Percentiles rank a stretch among this genome's conserved stretches.
Conservation (phyloP, 2,329 filamentous ascomycete species). For the Orbilia blumenaviensis region DNA sequence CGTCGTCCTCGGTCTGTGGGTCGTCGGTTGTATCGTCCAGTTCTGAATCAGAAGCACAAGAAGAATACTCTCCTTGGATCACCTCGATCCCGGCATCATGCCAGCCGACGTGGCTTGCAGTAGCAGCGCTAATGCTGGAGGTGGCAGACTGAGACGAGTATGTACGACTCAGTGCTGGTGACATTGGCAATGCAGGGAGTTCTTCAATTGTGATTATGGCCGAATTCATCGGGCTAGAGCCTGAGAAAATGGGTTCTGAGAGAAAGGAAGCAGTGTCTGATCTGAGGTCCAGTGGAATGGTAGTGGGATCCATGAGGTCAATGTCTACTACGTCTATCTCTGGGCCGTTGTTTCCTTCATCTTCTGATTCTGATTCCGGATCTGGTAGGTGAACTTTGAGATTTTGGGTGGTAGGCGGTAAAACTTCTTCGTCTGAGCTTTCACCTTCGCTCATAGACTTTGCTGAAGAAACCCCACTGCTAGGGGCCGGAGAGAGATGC, state of each 20-base stretch:
- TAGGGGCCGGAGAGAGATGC: constrained; percentile 49
- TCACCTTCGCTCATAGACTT: constrained; percentile 48
- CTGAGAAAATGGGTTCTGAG: constrained; percentile 30
- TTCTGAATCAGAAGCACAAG: constrained; percentile 42
- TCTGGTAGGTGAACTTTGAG: constrained; percentile 47
- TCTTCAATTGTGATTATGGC: constrained; percentile 48
- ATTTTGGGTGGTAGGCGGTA: constrained; percentile 32
- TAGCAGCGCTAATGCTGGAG: constrained; percentile 14
- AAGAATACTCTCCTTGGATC: constrained; percentile 52
- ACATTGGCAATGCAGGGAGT: constrained; percentile 46
- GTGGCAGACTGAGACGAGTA: constrained; percentile 24
- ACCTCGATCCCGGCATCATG: constrained; percentile 49
- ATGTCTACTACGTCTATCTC: constrained; percentile 18
- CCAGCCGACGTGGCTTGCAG: constrained; percentile 40
- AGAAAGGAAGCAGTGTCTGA: constrained; percentile 37
- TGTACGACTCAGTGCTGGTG: constrained; percentile 43
- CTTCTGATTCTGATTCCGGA: constrained; percentile 46
- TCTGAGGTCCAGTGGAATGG: constrained; percentile 37
- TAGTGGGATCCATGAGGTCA: constrained; percentile 23
- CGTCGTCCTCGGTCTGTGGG: constrained; percentile 51
- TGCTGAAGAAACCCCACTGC: constrained; percentile 41
- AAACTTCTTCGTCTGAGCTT: constrained; percentile 46
- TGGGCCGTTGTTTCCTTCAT: not conserved
- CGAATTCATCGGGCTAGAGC: not conserved
- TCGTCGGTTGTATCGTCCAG: constrained; percentile 48